These are phyloP conservation scores for Aspergillus sp. DNA, from an alignment of 2,329 filamentous ascomycete species.

Conservation along the genomic window DNA sequence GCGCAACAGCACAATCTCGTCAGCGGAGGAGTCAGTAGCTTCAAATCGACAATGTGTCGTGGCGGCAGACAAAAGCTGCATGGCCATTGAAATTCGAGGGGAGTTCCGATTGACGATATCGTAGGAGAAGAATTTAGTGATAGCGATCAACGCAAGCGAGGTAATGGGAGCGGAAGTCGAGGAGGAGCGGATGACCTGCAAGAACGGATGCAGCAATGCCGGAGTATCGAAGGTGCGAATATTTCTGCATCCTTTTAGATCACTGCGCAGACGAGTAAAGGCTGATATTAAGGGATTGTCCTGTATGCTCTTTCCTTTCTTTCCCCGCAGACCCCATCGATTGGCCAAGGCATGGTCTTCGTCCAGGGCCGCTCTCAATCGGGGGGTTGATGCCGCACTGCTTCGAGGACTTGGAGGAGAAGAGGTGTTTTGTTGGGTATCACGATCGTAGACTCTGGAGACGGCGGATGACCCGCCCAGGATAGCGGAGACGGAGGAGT, in stretches of 20 bases:
- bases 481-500: slow-evolving; percentile 93
- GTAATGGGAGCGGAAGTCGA: slow-evolving; percentile 95
- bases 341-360: slow-evolving; percentile 56
- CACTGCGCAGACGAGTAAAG: slow-evolving; percentile 81
- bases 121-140: slow-evolving; percentile 95
- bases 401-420: slow-evolving; percentile 30
- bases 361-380: slow-evolving; percentile 22
- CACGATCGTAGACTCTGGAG: slow-evolving; percentile 41
- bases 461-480: slow-evolving; percentile 66
- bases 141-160: slow-evolving; percentile 82
- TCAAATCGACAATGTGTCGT: slow-evolving; percentile 98
- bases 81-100: slow-evolving; percentile 80
- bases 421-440: slow-evolving; percentile 21
- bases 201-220: slow-evolving; percentile 81
- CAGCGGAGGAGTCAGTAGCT: slow-evolving; percentile 87
- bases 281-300: slow-evolving; percentile 95
- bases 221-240: slow-evolving; percentile 85
- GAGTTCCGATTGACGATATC: slow-evolving; percentile 79
- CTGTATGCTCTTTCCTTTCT: slow-evolving; percentile 94
- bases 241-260: slow-evolving; percentile 83
- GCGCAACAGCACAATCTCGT: slow-evolving; percentile 89
- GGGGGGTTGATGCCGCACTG: slow-evolving; percentile 13
- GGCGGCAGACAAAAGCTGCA: slow-evolving; percentile 89
- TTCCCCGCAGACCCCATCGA: slow-evolving; percentile 86
- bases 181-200: slow-evolving; percentile 93